These are phyloP conservation scores for Penicillium waksmanii DNA, from an alignment of 495 filamentous ascomycete species.

Conservation along the genomic window DNA sequence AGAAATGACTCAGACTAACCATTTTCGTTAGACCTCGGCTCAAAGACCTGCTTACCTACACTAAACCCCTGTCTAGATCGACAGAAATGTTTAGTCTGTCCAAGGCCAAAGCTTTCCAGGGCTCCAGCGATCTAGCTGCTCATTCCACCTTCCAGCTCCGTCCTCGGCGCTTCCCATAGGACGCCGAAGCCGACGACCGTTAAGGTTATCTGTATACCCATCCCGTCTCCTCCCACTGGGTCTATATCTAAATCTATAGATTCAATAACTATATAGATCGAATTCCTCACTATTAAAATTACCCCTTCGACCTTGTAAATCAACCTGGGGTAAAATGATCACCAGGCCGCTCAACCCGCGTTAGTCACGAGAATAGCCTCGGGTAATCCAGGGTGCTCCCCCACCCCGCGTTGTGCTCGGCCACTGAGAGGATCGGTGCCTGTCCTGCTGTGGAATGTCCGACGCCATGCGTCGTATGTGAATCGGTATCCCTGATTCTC, in stretches of 20 bases:
- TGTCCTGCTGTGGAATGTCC: slow-evolving; percentile 10
- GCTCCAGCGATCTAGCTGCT: neutral
- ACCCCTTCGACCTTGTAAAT: neutral
- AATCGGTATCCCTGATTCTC: slow-evolving; percentile 25
- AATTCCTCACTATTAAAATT: no score
- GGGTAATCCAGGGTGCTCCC: slow-evolving; percentile 33
- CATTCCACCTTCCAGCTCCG: neutral
- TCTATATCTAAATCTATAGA: slow-evolving; percentile 6
- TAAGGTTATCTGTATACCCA: slow-evolving; percentile 16
- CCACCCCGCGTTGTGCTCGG: slow-evolving; percentile 29
- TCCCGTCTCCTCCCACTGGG: neutral
- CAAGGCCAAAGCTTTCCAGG: neutral
- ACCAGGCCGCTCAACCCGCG: slow-evolving; percentile 1
- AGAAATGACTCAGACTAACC: slow-evolving; percentile 28
- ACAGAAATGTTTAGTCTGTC: neutral
- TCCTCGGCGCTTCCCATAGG: slow-evolving; percentile 18
- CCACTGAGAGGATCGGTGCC: slow-evolving; percentile 6
- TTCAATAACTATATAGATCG: neutral
- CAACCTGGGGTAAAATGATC: slow-evolving; percentile 1
- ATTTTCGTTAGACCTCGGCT: slow-evolving; percentile 33
- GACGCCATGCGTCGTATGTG: slow-evolving; percentile 12
- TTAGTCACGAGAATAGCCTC: slow-evolving; percentile 34
- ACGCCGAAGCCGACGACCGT: slow-evolving; percentile 13
- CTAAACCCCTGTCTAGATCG: neutral
- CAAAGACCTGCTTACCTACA: slow-evolving; percentile 15